Conservation (phyloP, 306 rosid species). For the Medicago truncatula region DNA sequence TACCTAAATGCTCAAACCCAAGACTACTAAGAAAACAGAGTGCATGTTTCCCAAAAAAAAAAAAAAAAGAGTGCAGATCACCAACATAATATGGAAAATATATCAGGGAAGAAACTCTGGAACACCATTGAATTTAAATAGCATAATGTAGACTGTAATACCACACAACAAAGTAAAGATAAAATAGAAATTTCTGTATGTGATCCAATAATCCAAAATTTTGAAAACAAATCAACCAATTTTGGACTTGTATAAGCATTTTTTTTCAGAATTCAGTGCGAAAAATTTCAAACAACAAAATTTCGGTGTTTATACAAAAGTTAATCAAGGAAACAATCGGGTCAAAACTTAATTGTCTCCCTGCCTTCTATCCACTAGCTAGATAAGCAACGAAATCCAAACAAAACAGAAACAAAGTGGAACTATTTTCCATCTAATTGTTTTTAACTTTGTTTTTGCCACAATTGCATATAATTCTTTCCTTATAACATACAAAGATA, state of each 20-base stretch:
- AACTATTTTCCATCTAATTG: constrained; percentile 50
- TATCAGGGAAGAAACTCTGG: neutral
- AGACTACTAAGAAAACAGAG: neutral
- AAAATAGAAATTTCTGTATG: neutral
- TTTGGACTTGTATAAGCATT: neutral
- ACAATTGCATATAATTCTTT: constrained; percentile 59
- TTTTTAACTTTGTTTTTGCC: constrained; percentile 53
- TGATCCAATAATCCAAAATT: neutral
- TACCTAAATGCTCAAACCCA: neutral
- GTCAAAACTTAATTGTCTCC: constrained; percentile 23
- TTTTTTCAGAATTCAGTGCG: neutral
- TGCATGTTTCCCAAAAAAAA: no score
- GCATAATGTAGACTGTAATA: neutral
- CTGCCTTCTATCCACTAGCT: constrained; percentile 29
- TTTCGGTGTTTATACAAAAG: constrained; percentile 19
- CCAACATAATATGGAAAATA: neutral
- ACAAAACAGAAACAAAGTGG: constrained; percentile 38
- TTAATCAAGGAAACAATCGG: neutral
- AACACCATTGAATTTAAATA: neutral
- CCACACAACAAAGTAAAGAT: neutral
- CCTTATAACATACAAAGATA: constrained; percentile 63
- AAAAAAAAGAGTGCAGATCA: neutral
- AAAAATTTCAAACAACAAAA: constrained; percentile 28
- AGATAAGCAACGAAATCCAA: constrained; percentile 31
- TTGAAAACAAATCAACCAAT: constrained; percentile 20